Base-by-base conservation (phyloP, 306 rosid species). In the Astragalus glycyphyllos region DNA sequence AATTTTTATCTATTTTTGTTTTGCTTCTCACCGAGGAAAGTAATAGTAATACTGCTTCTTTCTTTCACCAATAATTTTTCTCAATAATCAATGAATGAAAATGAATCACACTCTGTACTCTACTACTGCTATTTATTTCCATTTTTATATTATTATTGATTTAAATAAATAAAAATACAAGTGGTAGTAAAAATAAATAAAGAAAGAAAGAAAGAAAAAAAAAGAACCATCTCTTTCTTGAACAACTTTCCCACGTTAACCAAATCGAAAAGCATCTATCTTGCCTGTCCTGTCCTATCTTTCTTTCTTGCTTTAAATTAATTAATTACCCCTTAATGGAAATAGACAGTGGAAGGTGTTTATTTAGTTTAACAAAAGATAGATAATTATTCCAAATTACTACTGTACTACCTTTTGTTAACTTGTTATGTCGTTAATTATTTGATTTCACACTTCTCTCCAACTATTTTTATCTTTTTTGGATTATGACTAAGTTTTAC, bases 221-320 rank as follows among this genome's bases (percentile, higher is more conserved):
- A 82, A 73, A 71, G 79, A 89, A 83, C 66, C 86, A 69, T 87
- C 96, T 82, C 87, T 89, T 89, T 91, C 79, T 75, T 83, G 77
- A 83, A 76, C 88, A 71, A 80, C 86, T 89, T 91, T 91, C 91
- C 96, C 88, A 89, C 96, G 92, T 95, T 95, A 89, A 90, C 87
- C 78, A 95, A 87, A 95, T 91, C 97, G 96, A 95, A 95, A 92
- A 91, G 84, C 78, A 72, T 51, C 23, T 13, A 31, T 41, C 77
- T 71, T 2, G 8, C 26, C 40, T 58, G 29, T 65, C 77, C 64
- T 65, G 76, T 69, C 71, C 73, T 41, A 10, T 45, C 26, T 17
- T 7, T 50, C 51, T 59, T 31, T 69, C 68, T 45, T 20, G 23
- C 23, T 20, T 20, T 20, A 65, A 69, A 5, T 41, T 41, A 41